Conservation (phyloP, 371 early-diverging fungal species). For the Mucor plumbeus region DNA sequence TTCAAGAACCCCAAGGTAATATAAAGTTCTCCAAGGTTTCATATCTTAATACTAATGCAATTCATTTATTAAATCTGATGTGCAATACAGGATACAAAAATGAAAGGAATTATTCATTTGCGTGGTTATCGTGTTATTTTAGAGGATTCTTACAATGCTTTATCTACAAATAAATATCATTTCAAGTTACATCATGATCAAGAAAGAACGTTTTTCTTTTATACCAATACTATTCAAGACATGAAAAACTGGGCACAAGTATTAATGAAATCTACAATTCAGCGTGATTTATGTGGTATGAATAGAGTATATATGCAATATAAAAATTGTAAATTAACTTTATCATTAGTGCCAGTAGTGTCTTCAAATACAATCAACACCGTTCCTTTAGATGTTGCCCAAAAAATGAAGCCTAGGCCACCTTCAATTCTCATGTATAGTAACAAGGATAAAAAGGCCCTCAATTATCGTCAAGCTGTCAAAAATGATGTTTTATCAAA, state of each 20-base stretch:
- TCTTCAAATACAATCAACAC: constrained; percentile 66
- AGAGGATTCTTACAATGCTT: neutral
- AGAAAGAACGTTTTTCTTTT: constrained; percentile 66
- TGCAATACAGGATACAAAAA: constrained; percentile 40
- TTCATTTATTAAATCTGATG: constrained; percentile 44
- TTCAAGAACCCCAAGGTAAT: constrained; percentile 66
- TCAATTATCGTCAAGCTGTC: neutral
- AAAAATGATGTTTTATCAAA: neutral
- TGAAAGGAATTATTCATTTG: constrained; percentile 62
- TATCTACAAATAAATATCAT: constrained; percentile 61
- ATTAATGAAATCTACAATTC: constrained; percentile 73
- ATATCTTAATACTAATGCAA: constrained; percentile 22
- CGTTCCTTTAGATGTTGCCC: constrained; percentile 61
- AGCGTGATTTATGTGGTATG: constrained; percentile 45
- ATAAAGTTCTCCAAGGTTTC: neutral
- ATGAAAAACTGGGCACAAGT: constrained; percentile 68
- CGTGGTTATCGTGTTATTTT: constrained; percentile 51
- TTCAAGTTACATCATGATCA: constrained; percentile 68
- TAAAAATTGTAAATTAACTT: neutral
- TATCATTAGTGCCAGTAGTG: constrained; percentile 58
- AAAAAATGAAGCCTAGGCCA: constrained; percentile 63
- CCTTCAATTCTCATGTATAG: constrained; percentile 48
- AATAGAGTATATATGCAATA: too few relatives aligned
- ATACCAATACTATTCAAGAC: constrained; percentile 54
- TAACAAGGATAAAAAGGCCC: constrained; percentile 3